phyloP scores from a whole-genome alignment of 2,329 filamentous ascomycete genomes.

The Sordariomycetes sp. region DNA sequence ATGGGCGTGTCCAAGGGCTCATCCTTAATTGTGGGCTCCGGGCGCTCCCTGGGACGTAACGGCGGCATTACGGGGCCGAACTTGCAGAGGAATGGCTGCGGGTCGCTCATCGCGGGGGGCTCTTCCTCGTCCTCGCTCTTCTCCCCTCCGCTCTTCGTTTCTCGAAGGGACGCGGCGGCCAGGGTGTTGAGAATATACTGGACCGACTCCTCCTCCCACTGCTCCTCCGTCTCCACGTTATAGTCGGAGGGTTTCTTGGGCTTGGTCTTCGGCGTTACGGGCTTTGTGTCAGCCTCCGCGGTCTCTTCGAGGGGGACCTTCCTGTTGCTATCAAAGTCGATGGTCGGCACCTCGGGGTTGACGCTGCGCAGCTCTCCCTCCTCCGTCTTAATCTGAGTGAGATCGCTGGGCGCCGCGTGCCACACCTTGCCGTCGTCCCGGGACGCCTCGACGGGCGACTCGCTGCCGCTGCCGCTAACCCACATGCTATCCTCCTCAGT shows the following conservation, averaged over 20 bases:
- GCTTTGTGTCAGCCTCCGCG: not conserved
- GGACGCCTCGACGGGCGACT: slow-evolving; percentile 13
- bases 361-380: slow-evolving; percentile 25
- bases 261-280: slow-evolving; percentile 4
- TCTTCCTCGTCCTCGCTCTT: slow-evolving; percentile 11
- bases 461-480: slow-evolving; percentile 22
- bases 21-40: slow-evolving; percentile 24
- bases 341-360: slow-evolving; percentile 14
- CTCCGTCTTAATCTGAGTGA: slow-evolving; percentile 32
- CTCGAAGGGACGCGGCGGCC: slow-evolving; percentile 1
- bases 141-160: not conserved
- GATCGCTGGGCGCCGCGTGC: slow-evolving; percentile 25
- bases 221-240: not conserved
- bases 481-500: slow-evolving; percentile 35
- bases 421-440: slow-evolving; percentile 28
- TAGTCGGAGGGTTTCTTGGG: slow-evolving; percentile 17
- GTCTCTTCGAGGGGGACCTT: slow-evolving; percentile 10
- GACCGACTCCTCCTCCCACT: slow-evolving; percentile 1
- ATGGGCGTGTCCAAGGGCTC: slow-evolving; percentile 28
- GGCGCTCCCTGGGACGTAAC: slow-evolving; percentile 20
- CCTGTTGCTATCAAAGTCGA: slow-evolving; percentile 27
- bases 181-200: slow-evolving; percentile 3
- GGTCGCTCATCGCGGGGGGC: slow-evolving; percentile 3
- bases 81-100: slow-evolving; percentile 38
- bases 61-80: slow-evolving; percentile 52